Base-by-base conservation (phyloP, 257 asterid genomes). In the Rhazya stricta region DNA sequence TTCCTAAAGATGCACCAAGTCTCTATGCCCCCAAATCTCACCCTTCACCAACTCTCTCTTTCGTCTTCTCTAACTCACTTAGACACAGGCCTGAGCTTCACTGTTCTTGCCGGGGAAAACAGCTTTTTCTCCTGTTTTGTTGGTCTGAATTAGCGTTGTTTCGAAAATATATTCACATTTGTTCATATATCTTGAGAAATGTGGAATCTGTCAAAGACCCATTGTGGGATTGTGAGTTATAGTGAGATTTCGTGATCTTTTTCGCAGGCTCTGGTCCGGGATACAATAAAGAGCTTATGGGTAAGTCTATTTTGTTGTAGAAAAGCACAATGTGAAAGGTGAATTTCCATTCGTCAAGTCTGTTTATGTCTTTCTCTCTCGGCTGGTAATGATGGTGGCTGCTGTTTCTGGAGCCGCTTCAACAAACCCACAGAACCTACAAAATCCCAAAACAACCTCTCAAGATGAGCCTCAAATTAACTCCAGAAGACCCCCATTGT, bases 341-440 rank as follows among this genome's bases (percentile, higher is more conserved):
- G 79, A 77, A 71, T 71, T 93, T 78, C 74, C 70, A 66, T 69
- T 71, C 56, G 67, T 75, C 46, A 56, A 43, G 71, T 30, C 71
- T 77, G 76, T 54, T 53, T 73, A 70, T 79, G 72, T 80, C 30
- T 77, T 79, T 72, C 73, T 75, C 81, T 75, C 63, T 72, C 67
- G 60, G 83, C 74, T 78, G 81, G 85, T 78, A 88, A 88, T 85
- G 85, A 86, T 94, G 98, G 96, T 89, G 84, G 96, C 94, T 87
- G 96, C 96, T 82, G 90, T 86, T 85, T 83, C 96, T 67, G 96
- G 91, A 79, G 89, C 89, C 85, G 91, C 90, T 89, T 90, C 96
- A 80, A 81, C 91, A 29, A 85, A 77, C 76, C 83, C 86, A 5
- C 87, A 80, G 82, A 87, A 74, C 84, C 81, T 54, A 82, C 81